A percentile compares a stretch with the other conserved stretches of the same genome.
Conservation (phyloP, 208 protist genomes). For the Trypanosoma scelopori region DNA sequence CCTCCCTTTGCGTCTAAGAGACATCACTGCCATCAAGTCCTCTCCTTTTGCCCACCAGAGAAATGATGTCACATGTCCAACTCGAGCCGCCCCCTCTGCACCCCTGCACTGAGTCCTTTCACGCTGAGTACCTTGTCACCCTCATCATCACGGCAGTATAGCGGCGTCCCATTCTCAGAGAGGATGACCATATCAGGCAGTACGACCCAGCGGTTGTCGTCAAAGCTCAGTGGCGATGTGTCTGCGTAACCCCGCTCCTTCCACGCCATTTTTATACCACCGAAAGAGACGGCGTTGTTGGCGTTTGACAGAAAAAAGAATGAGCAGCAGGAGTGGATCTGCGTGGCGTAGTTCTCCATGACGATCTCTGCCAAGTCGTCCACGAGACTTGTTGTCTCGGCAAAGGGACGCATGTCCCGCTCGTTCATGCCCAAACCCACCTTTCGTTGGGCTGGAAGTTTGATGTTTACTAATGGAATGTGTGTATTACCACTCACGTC, state of each 20-base stretch:
- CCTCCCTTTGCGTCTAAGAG: too few species aligned
- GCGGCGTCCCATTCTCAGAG: slow-evolving; percentile 1
- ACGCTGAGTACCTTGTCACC: slow-evolving; percentile 34
- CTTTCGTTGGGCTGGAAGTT: slow-evolving; percentile 17
- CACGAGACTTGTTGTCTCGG: slow-evolving; percentile 30
- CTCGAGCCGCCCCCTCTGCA: slow-evolving; percentile 44
- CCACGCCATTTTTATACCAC: slow-evolving; percentile 19
- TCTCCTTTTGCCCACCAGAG: neutral
- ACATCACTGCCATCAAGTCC: neutral
- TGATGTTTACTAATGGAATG: slow-evolving; percentile 27
- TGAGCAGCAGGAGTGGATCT: slow-evolving; percentile 30
- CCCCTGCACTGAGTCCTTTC: slow-evolving; percentile 33
- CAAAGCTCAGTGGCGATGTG: slow-evolving; percentile 21
- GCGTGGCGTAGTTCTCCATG: slow-evolving; percentile 21
- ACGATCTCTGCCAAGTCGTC: slow-evolving; percentile 29
- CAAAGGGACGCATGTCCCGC: slow-evolving; percentile 36
- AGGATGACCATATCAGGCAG: slow-evolving; percentile 50
- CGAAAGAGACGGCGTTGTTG: slow-evolving; percentile 12
- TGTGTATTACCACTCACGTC: slow-evolving; percentile 17
- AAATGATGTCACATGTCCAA: slow-evolving; percentile 41
- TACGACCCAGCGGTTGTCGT: slow-evolving; percentile 55
- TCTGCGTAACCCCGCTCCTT: slow-evolving; percentile 11
- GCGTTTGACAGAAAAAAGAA: slow-evolving; percentile 45
- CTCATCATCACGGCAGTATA: slow-evolving; percentile 42
- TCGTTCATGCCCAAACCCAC: slow-evolving; percentile 13